Evolutionary conservation across 345 rosid genomes (phyloP), one percentile per base, ranked within the genome.

Genomic region (Eucalyptus albens): DNA sequence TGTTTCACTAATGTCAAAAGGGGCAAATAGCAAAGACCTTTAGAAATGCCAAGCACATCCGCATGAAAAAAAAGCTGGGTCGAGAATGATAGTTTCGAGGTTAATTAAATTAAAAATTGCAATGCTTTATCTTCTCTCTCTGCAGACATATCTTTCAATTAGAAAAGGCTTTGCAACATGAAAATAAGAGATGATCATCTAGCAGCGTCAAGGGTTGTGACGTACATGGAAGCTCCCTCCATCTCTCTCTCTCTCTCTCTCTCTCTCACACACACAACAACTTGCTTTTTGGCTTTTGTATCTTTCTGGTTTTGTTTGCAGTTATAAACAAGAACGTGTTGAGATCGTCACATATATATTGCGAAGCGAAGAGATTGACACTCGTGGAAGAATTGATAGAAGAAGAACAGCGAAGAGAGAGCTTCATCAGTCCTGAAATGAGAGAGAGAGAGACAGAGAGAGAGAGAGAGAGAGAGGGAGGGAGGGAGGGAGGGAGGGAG

Each of bases 141-240:
- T 8, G 77, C 77, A 65, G 37, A n/a, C 77, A 65, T n/a, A 65
- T 65, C 37, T 65, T 65, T 65, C 77, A n/a, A 65, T 7, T 77
- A 44, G 47, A 77, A 40, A 42, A 77, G 83, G 29, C 47, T 77
- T 77, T 77, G 83, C 47, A 77, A 86, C 40, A 49, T 45, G 40
- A 47, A 31, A 86, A 26, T n/a, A 49, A 86, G 31, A 50, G 87
- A 27, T 85, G 55, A 85, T 44, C 50, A 26, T 85, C 55, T 47
- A 53, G 69, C 69, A 62, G 69, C 69, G 15, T 27, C 40, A 40
- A 49, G 22, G 13, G 49, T 53, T 26, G 26, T 15, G 37, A 67
- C 40, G 88, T 91, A 94, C 95, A 92, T 45, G 95, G 93, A 89
- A 94, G 95, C 37, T 94, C 93, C 91, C 87, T 27, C 69, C 21